phyloP scores from a whole-genome alignment of 768 basidiomycete genomes.

The Russula olivacea region DNA sequence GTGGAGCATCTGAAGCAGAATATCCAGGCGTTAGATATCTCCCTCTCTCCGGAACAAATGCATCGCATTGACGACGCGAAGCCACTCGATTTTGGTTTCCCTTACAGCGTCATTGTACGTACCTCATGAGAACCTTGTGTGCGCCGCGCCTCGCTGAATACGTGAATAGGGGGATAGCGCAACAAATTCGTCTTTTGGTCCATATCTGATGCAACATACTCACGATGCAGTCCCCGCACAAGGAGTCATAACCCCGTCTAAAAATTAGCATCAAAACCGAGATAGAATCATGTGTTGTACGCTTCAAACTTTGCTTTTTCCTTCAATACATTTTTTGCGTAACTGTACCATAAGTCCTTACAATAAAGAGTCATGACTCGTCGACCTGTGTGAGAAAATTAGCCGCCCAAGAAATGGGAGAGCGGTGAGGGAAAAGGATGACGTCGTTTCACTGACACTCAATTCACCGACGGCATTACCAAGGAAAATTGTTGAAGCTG shows the following conservation, averaged over 20 bases:
- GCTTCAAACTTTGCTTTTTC: too few relatives aligned
- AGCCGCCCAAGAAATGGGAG: background rate
- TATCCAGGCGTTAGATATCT: slow-evolving; percentile 45
- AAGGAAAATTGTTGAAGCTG: too few relatives aligned
- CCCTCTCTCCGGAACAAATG: slow-evolving; percentile 43
- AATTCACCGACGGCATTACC: background rate
- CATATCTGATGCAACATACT: background rate
- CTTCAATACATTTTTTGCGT: too few relatives aligned
- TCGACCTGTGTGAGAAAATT: background rate
- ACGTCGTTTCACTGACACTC: background rate
- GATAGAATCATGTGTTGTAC: background rate
- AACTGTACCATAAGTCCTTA: too few relatives aligned
- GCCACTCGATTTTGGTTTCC: slow-evolving; percentile 47
- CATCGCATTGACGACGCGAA: slow-evolving; percentile 39
- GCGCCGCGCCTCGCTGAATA: background rate
- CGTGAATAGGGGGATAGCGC: background rate
- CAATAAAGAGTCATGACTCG: background rate
- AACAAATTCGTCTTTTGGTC: background rate
- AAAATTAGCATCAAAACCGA: background rate
- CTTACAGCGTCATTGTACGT: slow-evolving; percentile 33
- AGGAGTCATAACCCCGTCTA: background rate
- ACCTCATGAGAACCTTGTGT: background rate
- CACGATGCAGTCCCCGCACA: background rate
- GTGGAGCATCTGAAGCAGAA: slow-evolving; percentile 47
- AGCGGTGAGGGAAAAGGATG: background rate